phyloP scores from a whole-genome alignment of 129 eudicot genomes.

The Tagetes erecta region DNA sequence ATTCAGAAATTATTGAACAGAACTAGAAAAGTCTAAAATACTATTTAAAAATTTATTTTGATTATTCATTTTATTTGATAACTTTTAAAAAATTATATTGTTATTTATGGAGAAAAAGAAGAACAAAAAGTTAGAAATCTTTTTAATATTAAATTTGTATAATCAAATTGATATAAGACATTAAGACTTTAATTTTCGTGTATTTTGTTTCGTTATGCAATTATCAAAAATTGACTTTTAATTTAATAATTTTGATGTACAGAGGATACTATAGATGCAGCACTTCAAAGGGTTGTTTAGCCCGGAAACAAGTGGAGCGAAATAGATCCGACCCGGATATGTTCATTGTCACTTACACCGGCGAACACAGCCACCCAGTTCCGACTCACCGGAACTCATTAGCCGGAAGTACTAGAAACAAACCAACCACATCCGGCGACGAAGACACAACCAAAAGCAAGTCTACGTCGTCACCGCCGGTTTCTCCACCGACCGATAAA shows the following conservation, averaged over 20 bases:
- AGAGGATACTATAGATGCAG: constrained; percentile 98
- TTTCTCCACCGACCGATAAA: constrained; percentile 63
- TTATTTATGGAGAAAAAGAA: neutral
- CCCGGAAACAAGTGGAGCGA: constrained; percentile 98
- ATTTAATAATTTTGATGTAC: constrained; percentile 25
- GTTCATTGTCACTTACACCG: constrained; percentile 92
- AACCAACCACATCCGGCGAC: constrained; percentile 50
- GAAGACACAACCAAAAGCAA: constrained; percentile 34
- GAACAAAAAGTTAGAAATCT: constrained; percentile 9
- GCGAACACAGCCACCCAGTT: constrained; percentile 94
- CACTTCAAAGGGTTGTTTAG: constrained; percentile 93
- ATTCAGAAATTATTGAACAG: neutral
- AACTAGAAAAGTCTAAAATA: too few species aligned
- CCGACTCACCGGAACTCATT: constrained; percentile 96
- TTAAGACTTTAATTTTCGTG: neutral
- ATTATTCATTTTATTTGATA: neutral
- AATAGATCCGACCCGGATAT: constrained; percentile 95
- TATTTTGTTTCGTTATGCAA: neutral
- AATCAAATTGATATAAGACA: neutral
- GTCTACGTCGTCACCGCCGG: constrained; percentile 50
- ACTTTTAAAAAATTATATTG: too few species aligned
- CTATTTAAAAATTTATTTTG: too few species aligned
- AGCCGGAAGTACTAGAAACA: constrained; percentile 90
- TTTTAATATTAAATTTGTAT: neutral
- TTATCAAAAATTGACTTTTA: neutral